Percentiles rank a stretch among this genome's conserved stretches.
phyloP scores from a whole-genome alignment of 306 rosid genomes.

The Ammopiptanthus mongolicus region DNA sequence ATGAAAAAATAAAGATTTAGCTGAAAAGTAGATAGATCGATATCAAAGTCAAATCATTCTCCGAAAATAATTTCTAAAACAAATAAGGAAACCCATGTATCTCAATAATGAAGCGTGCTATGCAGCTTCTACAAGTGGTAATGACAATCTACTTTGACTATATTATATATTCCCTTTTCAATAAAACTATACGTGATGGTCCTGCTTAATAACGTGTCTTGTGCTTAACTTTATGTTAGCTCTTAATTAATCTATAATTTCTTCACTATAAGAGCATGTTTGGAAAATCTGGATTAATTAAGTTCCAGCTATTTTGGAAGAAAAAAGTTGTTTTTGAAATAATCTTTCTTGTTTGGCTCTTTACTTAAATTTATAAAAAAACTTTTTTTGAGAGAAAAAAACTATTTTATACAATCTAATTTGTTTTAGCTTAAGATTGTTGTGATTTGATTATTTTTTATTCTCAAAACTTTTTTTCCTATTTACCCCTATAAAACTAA shows the following conservation, averaged over 20 bases:
- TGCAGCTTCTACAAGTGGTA: neutral
- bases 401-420: too few relatives aligned
- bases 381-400: too few relatives aligned
- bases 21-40: neutral
- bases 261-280: neutral
- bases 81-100: neutral
- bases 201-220: slow-evolving; percentile 2
- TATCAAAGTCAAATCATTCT: slow-evolving; percentile 25
- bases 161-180: neutral
- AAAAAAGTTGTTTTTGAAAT: too few relatives aligned
- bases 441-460: too few relatives aligned
- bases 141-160: neutral
- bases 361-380: too few relatives aligned
- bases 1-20: neutral
- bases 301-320: too few relatives aligned
- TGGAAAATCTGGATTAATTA: too few relatives aligned
- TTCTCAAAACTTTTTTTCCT: too few relatives aligned
- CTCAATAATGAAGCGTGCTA: neutral
- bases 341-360: too few relatives aligned
- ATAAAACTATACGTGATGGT: neutral
- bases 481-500: too few relatives aligned
- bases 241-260: neutral
- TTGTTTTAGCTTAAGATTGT: too few relatives aligned
- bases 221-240: neutral
- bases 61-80: neutral